A percentile compares a stretch with the other conserved stretches of the same genome.
Evolutionary conservation across 2,329 filamentous ascomycete genomes (phyloP).

Genomic region (Fusarium dlaminii): DNA sequence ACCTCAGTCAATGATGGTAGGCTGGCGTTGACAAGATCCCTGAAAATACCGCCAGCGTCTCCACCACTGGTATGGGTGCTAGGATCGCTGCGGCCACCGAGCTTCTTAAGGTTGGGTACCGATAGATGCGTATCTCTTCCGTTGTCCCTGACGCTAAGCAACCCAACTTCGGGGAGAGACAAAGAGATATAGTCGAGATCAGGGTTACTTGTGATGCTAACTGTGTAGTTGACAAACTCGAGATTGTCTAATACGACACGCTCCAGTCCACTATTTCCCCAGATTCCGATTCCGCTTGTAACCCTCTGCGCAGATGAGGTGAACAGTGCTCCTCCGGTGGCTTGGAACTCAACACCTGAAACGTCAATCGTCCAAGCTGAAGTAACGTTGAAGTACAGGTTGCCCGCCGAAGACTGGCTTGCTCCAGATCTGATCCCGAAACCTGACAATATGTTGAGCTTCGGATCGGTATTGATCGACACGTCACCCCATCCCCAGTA

Average conservation of each 20-base stretch:
- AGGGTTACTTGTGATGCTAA: accelerated
- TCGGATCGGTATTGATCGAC: background rate
- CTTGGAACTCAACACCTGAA: background rate
- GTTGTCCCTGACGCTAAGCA: background rate
- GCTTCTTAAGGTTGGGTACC: background rate
- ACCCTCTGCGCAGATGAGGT: background rate
- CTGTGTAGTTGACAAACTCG: background rate
- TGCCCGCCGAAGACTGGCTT: accelerated
- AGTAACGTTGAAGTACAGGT: background rate
- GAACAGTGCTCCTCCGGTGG: accelerated
- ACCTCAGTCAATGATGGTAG: background rate
- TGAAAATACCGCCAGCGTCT: background rate
- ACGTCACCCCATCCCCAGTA: background rate
- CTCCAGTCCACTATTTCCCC: accelerated
- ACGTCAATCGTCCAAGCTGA: background rate
- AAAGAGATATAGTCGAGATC: background rate
- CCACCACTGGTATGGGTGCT: accelerated
- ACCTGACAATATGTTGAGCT: accelerated
- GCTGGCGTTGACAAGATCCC: background rate
- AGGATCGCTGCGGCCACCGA: background rate
- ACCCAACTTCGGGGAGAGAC: background rate
- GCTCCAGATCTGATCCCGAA: background rate
- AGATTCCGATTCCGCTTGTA: accelerated
- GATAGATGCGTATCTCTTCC: background rate
- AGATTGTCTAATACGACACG: background rate